Conservation (phyloP, 176 grass and related monocot genomes). For the maize (Zea mays) region Zm-B73-REFERENCE-NAM-5.0 NC_050098.1:2918001-2918500, state of each 20-base stretch:
- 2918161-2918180: neutral
- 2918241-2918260: neutral
- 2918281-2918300: neutral
- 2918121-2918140: neutral
- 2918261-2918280: neutral
- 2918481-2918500: constrained; percentile 38
- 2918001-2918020: too few relatives aligned
- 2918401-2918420: constrained; percentile 17
- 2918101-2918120: neutral
- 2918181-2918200: neutral
- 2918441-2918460: constrained; percentile 35
- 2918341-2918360: neutral
- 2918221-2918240: neutral
- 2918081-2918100: neutral
- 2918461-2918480: constrained; percentile 41
- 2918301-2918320: neutral
- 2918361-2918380: neutral
- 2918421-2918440: constrained; percentile 14
- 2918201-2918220: neutral
- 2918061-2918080: neutral
- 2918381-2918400: constrained; percentile 19
- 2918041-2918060: too few relatives aligned
- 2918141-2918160: too few relatives aligned
- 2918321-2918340: neutral
- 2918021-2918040: too few relatives aligned